A percentile compares a stretch with the other conserved stretches of the same genome.
Conservation (phyloP, 371 early-diverging fungal genomes). For the Furculomyces boomerangus region DNA sequence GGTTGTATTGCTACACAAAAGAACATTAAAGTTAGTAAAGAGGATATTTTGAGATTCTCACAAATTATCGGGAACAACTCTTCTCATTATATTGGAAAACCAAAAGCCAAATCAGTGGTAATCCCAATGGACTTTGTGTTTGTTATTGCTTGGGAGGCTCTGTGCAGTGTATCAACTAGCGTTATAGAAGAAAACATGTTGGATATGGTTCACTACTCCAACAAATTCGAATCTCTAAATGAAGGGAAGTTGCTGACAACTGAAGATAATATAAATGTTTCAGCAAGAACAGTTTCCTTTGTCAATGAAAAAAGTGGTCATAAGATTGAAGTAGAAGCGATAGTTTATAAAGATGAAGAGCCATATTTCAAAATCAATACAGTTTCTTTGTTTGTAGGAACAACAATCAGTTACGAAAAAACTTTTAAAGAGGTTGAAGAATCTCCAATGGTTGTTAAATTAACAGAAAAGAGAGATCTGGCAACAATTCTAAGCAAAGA, state of each 20-base stretch:
- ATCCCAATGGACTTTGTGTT: conserved; percentile 79
- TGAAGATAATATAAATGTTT: not conserved
- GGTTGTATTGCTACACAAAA: not conserved
- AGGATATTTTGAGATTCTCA: conserved; percentile 59
- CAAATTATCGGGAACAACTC: conserved; percentile 73
- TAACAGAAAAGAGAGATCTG: conserved; percentile 35
- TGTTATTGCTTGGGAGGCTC: conserved; percentile 25
- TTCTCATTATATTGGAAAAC: conserved; percentile 52
- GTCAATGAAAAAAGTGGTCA: conserved; percentile 42
- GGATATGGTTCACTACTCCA: conserved; percentile 1
- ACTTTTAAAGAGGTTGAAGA: conserved; percentile 23
- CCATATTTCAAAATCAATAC: conserved; percentile 11
- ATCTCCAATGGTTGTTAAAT: conserved; percentile 50
- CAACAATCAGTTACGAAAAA: conserved; percentile 42
- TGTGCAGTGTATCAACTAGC: not conserved
- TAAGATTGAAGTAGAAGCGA: conserved; percentile 66
- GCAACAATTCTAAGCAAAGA: conserved; percentile 68
- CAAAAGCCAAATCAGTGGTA: conserved; percentile 28
- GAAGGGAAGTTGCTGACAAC: not conserved
- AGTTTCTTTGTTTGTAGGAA: conserved; percentile 80
- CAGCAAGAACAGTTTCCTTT: not conserved
- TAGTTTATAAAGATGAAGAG: conserved; percentile 14
- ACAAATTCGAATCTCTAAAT: not conserved
- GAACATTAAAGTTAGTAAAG: conserved; percentile 27
- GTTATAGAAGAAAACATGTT: not conserved